These are phyloP conservation scores for Aspergillus diversus DNA, from an alignment of 495 filamentous ascomycete species.

Conservation along the genomic window DNA sequence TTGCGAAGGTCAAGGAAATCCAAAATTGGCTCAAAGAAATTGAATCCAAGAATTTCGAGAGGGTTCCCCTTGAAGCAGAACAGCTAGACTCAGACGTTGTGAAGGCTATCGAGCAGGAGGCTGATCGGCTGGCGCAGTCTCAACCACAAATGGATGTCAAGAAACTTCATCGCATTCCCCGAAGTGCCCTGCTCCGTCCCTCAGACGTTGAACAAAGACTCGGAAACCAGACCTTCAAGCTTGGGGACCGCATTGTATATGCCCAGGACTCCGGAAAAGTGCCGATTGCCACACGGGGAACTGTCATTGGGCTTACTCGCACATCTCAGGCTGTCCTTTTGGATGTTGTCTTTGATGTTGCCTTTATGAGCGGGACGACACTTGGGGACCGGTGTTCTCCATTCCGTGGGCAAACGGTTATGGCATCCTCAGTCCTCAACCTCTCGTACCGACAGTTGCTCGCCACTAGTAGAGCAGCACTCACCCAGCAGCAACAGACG, in stretches of 20 bases:
- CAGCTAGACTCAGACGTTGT: slow-evolving; percentile 93
- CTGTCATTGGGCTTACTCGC: slow-evolving; percentile 87
- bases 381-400: slow-evolving; percentile 89
- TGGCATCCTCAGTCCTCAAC: slow-evolving; percentile 82
- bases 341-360: slow-evolving; percentile 89
- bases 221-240: slow-evolving; percentile 77
- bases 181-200: slow-evolving; percentile 85
- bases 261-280: slow-evolving; percentile 93
- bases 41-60: slow-evolving; percentile 87
- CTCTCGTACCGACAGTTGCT: slow-evolving; percentile 80
- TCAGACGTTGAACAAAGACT: slow-evolving; percentile 90
- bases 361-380: slow-evolving; percentile 95
- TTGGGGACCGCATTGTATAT: slow-evolving; percentile 93
- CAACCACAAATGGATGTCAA: slow-evolving; percentile 56
- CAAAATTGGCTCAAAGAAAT: slow-evolving; percentile 87
- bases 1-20: slow-evolving; percentile 75
- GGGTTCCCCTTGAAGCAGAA: slow-evolving; percentile 90
- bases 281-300: slow-evolving; percentile 88
- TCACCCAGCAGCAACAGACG: slow-evolving; percentile 57
- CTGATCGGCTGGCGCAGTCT: slow-evolving; percentile 58
- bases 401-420: slow-evolving; percentile 93
- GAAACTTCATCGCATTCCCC: slow-evolving; percentile 76
- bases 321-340: slow-evolving; percentile 79
- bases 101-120: slow-evolving; percentile 75
- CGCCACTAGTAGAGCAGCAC: slow-evolving; percentile 70